Conservation (phyloP, 768 basidiomycete species). For the Macrolepiota fuliginosa region DNA sequence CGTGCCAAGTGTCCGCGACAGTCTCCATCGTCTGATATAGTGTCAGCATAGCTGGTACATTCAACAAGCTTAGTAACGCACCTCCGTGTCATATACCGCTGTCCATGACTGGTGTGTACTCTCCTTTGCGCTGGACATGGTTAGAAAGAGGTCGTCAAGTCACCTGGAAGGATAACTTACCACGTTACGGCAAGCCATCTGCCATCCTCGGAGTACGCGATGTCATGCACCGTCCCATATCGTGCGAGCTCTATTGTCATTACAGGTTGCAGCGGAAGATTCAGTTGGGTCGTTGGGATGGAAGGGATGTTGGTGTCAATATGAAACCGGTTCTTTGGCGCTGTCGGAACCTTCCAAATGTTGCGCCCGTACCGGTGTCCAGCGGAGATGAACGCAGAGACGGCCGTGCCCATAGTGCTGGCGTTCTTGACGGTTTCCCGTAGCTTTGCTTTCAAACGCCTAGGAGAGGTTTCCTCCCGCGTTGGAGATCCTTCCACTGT, state of each 20-base stretch:
- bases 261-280: not conserved
- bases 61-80: not conserved
- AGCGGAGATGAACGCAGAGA: not conserved
- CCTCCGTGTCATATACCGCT: not conserved
- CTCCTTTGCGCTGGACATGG: too few relatives aligned
- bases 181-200: conserved; percentile 9
- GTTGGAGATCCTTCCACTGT: not conserved
- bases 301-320: not conserved
- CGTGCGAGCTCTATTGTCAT: not conserved
- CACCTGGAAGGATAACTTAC: not conserved
- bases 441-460: not conserved
- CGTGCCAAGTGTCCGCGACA: not conserved
- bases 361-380: not conserved
- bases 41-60: not conserved
- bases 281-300: not conserved
- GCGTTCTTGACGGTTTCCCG: not conserved
- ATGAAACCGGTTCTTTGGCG: not conserved
- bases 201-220: too few relatives aligned
- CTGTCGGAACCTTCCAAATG: not conserved
- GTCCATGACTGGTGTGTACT: not conserved
- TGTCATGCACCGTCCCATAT: conserved; percentile 2
- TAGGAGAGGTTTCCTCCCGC: not conserved
- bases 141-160: too few relatives aligned
- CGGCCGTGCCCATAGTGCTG: not conserved
- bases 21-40: not conserved